Percentiles rank a stretch among this genome's conserved stretches.
Conservation (phyloP, 73 alveolate species). For the Blepharisma japonicum region DNA sequence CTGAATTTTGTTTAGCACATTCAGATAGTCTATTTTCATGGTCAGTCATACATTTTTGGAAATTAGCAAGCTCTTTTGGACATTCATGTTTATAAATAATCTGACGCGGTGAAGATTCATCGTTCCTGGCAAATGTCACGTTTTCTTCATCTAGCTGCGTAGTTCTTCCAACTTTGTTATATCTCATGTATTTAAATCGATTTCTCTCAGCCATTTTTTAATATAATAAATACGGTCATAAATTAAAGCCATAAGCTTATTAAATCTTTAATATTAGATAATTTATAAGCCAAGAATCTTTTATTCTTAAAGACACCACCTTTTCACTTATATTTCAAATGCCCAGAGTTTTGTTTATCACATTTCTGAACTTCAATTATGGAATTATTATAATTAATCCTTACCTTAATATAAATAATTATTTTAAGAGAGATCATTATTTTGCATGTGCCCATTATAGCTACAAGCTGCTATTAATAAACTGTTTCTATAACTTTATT, state of each 20-base stretch:
- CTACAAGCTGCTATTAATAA: no score
- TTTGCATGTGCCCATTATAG: no score
- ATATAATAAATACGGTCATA: background rate
- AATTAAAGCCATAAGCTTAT: background rate
- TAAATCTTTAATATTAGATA: no score
- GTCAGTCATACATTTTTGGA: background rate
- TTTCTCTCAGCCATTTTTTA: slow-evolving; percentile 28
- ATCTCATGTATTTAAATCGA: slow-evolving; percentile 12
- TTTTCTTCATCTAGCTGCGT: slow-evolving; percentile 15
- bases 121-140: slow-evolving; percentile 18
- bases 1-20: slow-evolving; percentile 16
- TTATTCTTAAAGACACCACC: no score
- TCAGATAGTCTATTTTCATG: background rate
- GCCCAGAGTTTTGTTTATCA: no score
- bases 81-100: slow-evolving; percentile 24
- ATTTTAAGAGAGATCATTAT: no score
- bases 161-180: slow-evolving; percentile 26
- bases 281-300: no score
- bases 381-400: no score
- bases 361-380: no score
- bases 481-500: no score
- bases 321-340: no score
- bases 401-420: no score
- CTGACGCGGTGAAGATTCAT: slow-evolving; percentile 2
- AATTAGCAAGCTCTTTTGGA: background rate